phyloP scores from a whole-genome alignment of 345 rosid species.

The Aquilaria malaccensis region DNA sequence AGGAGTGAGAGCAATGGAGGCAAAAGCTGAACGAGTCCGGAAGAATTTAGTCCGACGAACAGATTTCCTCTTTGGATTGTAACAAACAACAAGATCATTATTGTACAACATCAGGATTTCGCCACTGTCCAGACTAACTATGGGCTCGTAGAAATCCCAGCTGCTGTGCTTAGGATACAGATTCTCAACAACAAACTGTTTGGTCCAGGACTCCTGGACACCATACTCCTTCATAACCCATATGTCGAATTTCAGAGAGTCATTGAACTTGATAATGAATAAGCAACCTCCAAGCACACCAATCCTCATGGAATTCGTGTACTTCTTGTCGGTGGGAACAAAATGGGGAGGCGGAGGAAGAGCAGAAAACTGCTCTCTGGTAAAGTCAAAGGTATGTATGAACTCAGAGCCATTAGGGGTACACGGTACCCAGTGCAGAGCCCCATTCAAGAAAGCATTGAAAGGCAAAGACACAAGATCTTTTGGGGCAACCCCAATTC shows the following conservation, averaged over 20 bases:
- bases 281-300: background rate
- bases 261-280: background rate
- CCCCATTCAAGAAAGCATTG: background rate
- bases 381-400: background rate
- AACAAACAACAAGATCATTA: background rate
- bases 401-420: background rate
- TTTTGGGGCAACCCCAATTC: background rate
- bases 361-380: background rate
- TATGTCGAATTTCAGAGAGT: background rate
- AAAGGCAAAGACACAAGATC: background rate
- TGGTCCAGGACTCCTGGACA: slow-evolving; percentile 1
- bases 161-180: background rate
- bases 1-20: background rate
- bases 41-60: background rate
- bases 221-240: slow-evolving; percentile 2
- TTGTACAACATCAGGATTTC: background rate
- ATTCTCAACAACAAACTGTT: background rate
- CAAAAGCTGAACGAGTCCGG: background rate
- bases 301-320: background rate
- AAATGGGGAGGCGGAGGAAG: background rate
- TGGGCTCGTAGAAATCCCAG: background rate
- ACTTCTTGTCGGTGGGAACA: background rate
- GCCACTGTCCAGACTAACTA: background rate
- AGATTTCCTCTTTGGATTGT: background rate
- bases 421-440: background rate